Conservation (phyloP, 2,329 filamentous ascomycete species). For the Rhynchosporium secalis region DNA sequence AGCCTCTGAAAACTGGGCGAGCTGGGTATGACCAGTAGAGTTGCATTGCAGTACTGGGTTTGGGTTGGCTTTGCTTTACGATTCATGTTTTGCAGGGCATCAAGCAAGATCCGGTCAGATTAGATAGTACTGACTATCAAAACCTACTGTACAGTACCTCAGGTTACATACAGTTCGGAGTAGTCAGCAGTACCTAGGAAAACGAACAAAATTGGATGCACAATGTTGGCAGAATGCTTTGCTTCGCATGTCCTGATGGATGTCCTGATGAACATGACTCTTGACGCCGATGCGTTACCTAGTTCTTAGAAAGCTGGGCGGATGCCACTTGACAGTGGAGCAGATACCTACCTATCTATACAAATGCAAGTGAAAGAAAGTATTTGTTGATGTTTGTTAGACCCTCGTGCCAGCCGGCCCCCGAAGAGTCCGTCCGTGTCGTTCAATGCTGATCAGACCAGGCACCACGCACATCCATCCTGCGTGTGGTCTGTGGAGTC, state of each 20-base stretch:
- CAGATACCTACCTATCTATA: not conserved
- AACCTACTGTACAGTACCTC: too few species aligned
- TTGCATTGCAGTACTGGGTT: not conserved
- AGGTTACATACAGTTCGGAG: not conserved
- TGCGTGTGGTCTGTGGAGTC: not conserved
- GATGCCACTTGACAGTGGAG: not conserved
- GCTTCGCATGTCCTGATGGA: not conserved
- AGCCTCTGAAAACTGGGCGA: constrained; percentile 1
- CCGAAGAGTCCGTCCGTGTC: constrained; percentile 3
- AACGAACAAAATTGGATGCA: not conserved
- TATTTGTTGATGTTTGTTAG: constrained; percentile 12
- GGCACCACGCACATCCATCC: constrained; percentile 4
- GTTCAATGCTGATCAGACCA: constrained; percentile 13
- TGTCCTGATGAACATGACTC: not conserved
- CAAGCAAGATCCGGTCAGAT: not conserved
- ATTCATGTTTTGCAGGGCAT: not conserved
- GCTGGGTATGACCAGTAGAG: not conserved
- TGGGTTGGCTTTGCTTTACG: not conserved
- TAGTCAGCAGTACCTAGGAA: not conserved
- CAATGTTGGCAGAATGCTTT: not conserved
- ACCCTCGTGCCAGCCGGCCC: not conserved
- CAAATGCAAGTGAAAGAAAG: not conserved
- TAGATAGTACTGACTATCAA: too few species aligned
- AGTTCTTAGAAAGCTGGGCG: not conserved
- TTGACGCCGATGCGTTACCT: too few species aligned